Evolutionary conservation across 257 asterid genomes (phyloP).

Genomic region (Osmanthus fragrans): DNA sequence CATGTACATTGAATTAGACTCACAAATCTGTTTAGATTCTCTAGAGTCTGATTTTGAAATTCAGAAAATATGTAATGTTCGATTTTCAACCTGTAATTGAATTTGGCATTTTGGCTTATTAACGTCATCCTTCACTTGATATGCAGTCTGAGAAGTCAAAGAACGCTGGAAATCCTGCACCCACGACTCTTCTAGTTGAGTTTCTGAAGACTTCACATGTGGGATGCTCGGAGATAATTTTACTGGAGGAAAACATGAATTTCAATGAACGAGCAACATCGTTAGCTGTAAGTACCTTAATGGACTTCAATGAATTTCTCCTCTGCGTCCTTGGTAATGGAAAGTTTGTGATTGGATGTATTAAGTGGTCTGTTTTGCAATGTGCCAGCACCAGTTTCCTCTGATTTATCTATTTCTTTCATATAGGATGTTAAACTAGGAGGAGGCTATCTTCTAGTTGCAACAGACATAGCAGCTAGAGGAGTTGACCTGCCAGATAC

Average conservation of each 20-base stretch:
- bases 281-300: constrained; percentile 50
- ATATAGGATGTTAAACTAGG: constrained; percentile 69
- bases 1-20: background rate
- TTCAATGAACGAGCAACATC: constrained; percentile 79
- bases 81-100: constrained; percentile 17
- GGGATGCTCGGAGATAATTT: constrained; percentile 54
- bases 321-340: constrained; percentile 12
- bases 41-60: background rate
- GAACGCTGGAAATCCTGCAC: constrained; percentile 74
- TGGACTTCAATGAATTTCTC: background rate
- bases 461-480: constrained; percentile 62
- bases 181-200: constrained; percentile 57
- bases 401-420: constrained; percentile 14
- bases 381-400: background rate
- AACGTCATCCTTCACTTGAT: constrained; percentile 25
- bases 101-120: constrained; percentile 8
- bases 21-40: background rate
- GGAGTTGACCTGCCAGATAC: constrained; percentile 93
- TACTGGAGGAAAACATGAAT: constrained; percentile 82
- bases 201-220: constrained; percentile 46
- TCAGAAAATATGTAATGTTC: constrained; percentile 7
- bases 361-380: background rate
- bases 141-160: constrained; percentile 87
- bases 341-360: background rate
- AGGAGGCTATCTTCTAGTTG: constrained; percentile 71